Evolutionary conservation across 1,284 basidiomycete species (phyloP).

Genomic region (Cryptococcus hybrid): DNA sequence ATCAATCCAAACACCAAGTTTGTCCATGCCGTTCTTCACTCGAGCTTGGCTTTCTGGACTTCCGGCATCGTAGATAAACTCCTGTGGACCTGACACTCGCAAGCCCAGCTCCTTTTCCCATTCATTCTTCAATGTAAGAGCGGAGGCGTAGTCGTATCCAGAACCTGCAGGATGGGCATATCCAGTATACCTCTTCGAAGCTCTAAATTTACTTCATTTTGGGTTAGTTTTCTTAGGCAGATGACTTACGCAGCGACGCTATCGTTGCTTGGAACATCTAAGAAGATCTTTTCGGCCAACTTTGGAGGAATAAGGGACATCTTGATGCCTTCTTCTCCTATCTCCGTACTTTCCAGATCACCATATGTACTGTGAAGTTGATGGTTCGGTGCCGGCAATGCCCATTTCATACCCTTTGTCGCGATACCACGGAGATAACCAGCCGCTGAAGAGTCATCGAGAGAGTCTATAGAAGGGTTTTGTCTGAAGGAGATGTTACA

Average conservation of each 20-base stretch:
- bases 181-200: conserved; percentile 41
- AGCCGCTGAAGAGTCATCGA: too few relatives aligned
- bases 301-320: conserved; percentile 16
- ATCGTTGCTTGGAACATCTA: conserved; percentile 42
- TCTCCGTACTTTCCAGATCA: too few relatives aligned
- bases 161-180: conserved; percentile 47
- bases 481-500: too few relatives aligned
- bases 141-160: conserved; percentile 46
- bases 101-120: conserved; percentile 48
- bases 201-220: conserved; percentile 14
- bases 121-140: conserved; percentile 47
- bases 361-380: too few relatives aligned
- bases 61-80: conserved; percentile 48
- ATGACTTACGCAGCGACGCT: conserved; percentile 37
- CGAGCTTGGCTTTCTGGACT: conserved; percentile 33
- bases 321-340: too few relatives aligned
- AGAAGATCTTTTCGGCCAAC: conserved; percentile 44
- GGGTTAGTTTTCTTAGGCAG: background rate
- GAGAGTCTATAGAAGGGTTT: too few relatives aligned
- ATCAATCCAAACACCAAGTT: conserved; percentile 49
- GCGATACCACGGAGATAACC: conserved; percentile 8
- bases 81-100: conserved; percentile 35
- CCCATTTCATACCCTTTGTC: conserved; percentile 16
- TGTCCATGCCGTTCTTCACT: conserved; percentile 27
- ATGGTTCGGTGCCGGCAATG: background rate